Conservation (phyloP, 2,329 filamentous ascomycete genomes). For the Penicillium janthinellum region DNA sequence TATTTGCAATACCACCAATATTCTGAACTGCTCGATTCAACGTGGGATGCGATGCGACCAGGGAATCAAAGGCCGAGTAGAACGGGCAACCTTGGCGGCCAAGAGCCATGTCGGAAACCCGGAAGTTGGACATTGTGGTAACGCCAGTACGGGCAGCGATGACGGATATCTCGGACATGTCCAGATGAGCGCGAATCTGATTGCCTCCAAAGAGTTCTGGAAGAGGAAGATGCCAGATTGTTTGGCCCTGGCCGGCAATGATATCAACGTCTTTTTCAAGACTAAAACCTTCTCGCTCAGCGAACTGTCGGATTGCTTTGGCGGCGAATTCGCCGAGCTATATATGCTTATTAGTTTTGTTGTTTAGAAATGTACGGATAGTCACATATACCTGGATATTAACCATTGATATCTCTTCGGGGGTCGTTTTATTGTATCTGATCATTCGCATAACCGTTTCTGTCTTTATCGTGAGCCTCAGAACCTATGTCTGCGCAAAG, state of each 20-base stretch:
- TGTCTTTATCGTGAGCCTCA: background rate
- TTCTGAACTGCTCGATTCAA: constrained; percentile 60
- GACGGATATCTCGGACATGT: constrained; percentile 58
- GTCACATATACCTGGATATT: constrained; percentile 21
- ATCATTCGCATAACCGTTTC: constrained; percentile 24
- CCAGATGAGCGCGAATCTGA: constrained; percentile 37
- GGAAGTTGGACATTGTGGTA: constrained; percentile 56
- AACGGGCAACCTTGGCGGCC: constrained; percentile 56
- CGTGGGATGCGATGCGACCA: constrained; percentile 56
- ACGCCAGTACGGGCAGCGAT: constrained; percentile 57
- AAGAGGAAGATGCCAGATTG: constrained; percentile 56
- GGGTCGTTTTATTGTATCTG: constrained; percentile 26
- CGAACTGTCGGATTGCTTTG: background rate
- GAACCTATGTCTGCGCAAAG: background rate
- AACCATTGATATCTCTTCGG: constrained; percentile 29
- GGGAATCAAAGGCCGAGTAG: constrained; percentile 56
- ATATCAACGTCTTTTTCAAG: constrained; percentile 47
- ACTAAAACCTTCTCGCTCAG: background rate
- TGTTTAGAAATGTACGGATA: background rate
- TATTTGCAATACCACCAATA: constrained; percentile 60
- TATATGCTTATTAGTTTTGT: background rate
- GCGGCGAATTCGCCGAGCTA: background rate
- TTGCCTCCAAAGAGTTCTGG: constrained; percentile 48
- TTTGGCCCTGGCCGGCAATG: constrained; percentile 59
- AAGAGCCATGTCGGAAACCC: constrained; percentile 53